Evolutionary conservation across 2,329 filamentous ascomycete species (phyloP), one percentile per base, ranked within the genome.

Genomic region (Fusarium pseudoanthophilum): DNA sequence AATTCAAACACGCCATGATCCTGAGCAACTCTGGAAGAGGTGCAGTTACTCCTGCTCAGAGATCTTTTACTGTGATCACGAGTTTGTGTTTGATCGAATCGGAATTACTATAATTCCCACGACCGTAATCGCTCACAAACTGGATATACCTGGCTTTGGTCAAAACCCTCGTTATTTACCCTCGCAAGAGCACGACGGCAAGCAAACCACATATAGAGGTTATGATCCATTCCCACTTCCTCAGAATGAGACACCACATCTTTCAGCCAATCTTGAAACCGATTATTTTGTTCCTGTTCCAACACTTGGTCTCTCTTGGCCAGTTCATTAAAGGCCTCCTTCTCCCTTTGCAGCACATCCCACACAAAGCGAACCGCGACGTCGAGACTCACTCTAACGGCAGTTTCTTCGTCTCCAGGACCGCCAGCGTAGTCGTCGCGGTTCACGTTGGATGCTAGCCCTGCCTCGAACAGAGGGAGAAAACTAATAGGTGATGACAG

Each of bases 181-280:
- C 37, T 62, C 11, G 48, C 39, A 21, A 62, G 11, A 15, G 48
- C 34, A 52, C 59, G 48, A 4, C 59, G 45, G 26, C 20, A 30
- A 28, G 53, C 24, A 26, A 45, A 26, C 43, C 43, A 45, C 18
- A 45, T 45, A 1, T 1, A 2, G 16, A 20, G 16, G 18, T 26
- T 20, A 14, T 26, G 11, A 45, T 45, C 24, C 24, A 45, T 14
- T 1, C 43, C 43, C 11, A 26, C 16, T 14, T 45, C 43, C 8
- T 26, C 24, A 6, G 7, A 20, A 9, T 45, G 43, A 20, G 24
- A 26, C 16, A 45, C 4, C 5, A 45, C 18, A 10, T 45, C 24
- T 4, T 14, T 11, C 2, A 45, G 4, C 43, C 43, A 45, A 1
- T 4, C 18, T 10, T 28, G 13, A n/a, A 36, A 60, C 18, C 56